Evolutionary conservation across 371 early-diverging fungal genomes (phyloP).

Genomic region (Mucor piriformis): DNA sequence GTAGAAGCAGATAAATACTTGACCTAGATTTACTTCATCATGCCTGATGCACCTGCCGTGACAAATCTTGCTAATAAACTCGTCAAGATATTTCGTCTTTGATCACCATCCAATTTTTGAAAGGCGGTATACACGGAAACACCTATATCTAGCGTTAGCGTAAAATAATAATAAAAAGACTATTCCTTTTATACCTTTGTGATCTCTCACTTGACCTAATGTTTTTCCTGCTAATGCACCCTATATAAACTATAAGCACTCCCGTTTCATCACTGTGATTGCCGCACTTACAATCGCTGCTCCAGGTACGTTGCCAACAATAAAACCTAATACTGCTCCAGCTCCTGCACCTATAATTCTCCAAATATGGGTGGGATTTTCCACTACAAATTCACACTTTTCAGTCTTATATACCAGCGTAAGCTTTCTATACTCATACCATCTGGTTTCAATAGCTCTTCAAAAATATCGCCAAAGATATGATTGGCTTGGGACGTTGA

Average conservation of each 20-base stretch:
- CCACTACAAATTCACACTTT: conserved; percentile 12
- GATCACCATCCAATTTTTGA: conserved; percentile 31
- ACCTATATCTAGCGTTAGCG: conserved; percentile 16
- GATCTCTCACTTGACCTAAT: conserved; percentile 33
- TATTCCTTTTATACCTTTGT: no score
- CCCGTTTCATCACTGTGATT: not conserved
- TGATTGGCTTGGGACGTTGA: conserved; percentile 27
- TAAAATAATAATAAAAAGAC: no score
- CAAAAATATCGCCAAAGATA: conserved; percentile 33
- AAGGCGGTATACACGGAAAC: conserved; percentile 53
- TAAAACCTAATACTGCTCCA: conserved; percentile 33
- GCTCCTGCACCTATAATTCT: conserved; percentile 29
- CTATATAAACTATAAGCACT: conserved; percentile 3
- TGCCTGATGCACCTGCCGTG: conserved; percentile 41
- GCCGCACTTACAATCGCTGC: conserved; percentile 32
- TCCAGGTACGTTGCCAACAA: conserved; percentile 32
- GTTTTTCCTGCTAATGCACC: conserved; percentile 35
- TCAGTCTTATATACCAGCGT: not conserved
- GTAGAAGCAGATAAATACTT: conserved; percentile 38
- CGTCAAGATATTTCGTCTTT: conserved; percentile 45
- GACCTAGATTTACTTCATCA: conserved; percentile 40
- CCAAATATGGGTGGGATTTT: conserved; percentile 33
- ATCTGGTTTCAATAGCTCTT: conserved; percentile 30
- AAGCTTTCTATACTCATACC: conserved; percentile 1
- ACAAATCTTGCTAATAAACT: conserved; percentile 44